Evolutionary conservation across 345 rosid genomes (phyloP).

Genomic region (Bruguiera parviflora): DNA sequence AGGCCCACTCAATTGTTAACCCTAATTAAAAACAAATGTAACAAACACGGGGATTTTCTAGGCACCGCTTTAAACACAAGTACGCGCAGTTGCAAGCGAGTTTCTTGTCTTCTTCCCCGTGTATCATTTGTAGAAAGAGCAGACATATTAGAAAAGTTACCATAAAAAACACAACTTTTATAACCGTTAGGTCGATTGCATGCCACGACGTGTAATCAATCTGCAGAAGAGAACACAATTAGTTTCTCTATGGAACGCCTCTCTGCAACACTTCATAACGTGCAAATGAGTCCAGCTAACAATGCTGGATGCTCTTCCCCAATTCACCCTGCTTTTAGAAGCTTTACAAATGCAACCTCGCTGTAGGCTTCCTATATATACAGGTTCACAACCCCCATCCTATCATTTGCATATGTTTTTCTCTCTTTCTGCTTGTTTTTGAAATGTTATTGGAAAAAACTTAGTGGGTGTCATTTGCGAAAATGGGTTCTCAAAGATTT

Average conservation of each 20-base stretch:
- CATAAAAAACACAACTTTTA: too few relatives aligned
- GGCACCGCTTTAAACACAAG: too few relatives aligned
- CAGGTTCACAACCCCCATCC: neutral
- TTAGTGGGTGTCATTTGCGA: neutral
- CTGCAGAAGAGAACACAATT: too few relatives aligned
- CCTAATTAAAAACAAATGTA: too few relatives aligned
- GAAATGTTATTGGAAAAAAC: neutral
- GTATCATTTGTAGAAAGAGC: too few relatives aligned
- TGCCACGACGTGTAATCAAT: too few relatives aligned
- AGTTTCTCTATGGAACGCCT: constrained; percentile 33
- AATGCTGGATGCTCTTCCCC: neutral
- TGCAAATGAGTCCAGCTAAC: constrained; percentile 23
- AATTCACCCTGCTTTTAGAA: neutral
- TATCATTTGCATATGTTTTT: neutral
- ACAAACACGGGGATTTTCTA: too few relatives aligned
- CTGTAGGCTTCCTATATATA: constrained; percentile 27
- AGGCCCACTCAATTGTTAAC: too few relatives aligned
- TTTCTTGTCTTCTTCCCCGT: too few relatives aligned
- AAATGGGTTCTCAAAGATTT: constrained; percentile 32
- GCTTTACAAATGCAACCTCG: constrained; percentile 33
- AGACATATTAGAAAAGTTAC: too few relatives aligned
- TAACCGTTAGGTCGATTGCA: too few relatives aligned
- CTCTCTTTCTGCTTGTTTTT: neutral
- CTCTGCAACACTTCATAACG: constrained; percentile 10
- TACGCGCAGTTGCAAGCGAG: too few relatives aligned